These are phyloP conservation scores for Conticribra weissflogii DNA, from an alignment of 108 stramenopile genomes.

Conservation along the genomic window DNA sequence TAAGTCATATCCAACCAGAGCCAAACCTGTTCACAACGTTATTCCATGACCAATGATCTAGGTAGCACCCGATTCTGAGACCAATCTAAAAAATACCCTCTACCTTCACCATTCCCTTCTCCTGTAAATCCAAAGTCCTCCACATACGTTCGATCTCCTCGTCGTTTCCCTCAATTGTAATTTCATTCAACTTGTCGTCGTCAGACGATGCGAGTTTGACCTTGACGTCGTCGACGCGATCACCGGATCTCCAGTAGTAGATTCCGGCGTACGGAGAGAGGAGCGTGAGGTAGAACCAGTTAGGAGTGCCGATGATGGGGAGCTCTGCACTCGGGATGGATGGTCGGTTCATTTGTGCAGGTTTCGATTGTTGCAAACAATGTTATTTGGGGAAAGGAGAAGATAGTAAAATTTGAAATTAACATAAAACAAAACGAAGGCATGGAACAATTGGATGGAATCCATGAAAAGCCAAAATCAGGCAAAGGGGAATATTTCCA, in stretches of 20 bases:
- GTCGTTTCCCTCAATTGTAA: slow-evolving; percentile 80
- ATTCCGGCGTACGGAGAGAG: slow-evolving; percentile 93
- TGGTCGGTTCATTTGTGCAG: no score
- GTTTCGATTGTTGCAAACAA: no score
- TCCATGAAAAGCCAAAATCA: slow-evolving; percentile 16
- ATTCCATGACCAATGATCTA: no score
- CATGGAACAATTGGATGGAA: no score
- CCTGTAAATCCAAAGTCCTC: slow-evolving; percentile 85
- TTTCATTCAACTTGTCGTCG: slow-evolving; percentile 86
- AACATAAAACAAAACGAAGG: no score
- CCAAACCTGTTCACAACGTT: no score
- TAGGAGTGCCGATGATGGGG: slow-evolving; percentile 74
- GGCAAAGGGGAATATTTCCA: no score
- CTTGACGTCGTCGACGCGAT: slow-evolving; percentile 84
- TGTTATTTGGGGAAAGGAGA: no score
- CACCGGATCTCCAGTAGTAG: slow-evolving; percentile 94
- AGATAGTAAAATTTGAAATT: no score
- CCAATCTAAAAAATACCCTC: slow-evolving; percentile 71
- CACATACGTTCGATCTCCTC: slow-evolving; percentile 96
- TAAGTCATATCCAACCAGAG: no score
- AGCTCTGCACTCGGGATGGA: slow-evolving; percentile 28
- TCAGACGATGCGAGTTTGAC: slow-evolving; percentile 81
- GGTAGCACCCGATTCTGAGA: no score
- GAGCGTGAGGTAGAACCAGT: slow-evolving; percentile 83
- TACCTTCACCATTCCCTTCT: slow-evolving; percentile 96